phyloP scores from a whole-genome alignment of 2,329 filamentous ascomycete genomes.

The Bipolaris zeicola region DNA sequence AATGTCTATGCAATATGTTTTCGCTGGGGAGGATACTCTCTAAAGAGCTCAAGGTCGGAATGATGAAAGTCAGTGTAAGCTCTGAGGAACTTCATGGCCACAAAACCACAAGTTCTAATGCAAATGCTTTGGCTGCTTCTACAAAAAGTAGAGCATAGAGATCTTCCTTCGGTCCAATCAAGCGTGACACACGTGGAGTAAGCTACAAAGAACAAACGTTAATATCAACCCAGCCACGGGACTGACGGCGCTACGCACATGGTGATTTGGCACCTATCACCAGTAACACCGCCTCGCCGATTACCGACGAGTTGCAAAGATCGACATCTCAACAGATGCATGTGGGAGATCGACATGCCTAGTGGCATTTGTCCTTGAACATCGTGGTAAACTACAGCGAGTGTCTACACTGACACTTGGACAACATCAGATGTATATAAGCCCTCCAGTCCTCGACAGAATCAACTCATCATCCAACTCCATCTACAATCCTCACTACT shows the following conservation, averaged over 20 bases:
- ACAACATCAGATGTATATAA: slow-evolving; percentile 6
- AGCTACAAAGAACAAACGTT: not conserved
- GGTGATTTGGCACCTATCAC: not conserved
- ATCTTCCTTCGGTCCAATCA: not conserved
- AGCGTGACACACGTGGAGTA: not conserved
- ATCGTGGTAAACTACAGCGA: not conserved
- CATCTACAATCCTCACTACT: slow-evolving; percentile 7
- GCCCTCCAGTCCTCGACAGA: not conserved
- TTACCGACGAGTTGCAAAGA: not conserved
- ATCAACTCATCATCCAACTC: slow-evolving; percentile 10
- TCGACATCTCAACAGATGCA: slow-evolving; percentile 5
- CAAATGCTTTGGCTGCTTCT: not conserved
- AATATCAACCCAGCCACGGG: not conserved
- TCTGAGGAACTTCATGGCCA: not conserved
- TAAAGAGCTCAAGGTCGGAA: not conserved
- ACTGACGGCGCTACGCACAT: not conserved
- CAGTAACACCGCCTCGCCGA: not conserved
- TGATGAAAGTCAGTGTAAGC: not conserved
- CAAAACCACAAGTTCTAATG: not conserved
- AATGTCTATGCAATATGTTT: not conserved
- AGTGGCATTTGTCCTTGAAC: not conserved
- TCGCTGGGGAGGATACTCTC: too few relatives aligned
- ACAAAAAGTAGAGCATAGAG: not conserved
- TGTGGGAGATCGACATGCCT: slow-evolving; percentile 4
- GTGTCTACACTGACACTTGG: not conserved